Conservation (phyloP, 805 yeast species). For the Saturnispora bothae region DNA sequence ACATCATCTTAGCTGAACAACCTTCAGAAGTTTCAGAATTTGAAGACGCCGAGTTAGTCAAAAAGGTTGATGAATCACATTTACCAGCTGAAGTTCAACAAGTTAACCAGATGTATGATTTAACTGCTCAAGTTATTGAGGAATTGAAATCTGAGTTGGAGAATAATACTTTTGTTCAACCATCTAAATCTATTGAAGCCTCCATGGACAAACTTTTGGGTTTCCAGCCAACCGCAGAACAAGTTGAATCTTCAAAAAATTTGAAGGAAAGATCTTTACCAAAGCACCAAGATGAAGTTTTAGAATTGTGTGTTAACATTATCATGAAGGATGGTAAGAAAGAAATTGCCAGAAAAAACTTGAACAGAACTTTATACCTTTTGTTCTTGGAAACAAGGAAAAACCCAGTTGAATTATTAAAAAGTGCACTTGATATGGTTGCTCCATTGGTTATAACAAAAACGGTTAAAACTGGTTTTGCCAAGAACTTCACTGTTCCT, state of each 20-base stretch:
- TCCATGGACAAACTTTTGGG: slow-evolving; percentile 18
- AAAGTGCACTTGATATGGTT: slow-evolving; percentile 64
- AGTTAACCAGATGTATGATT: slow-evolving; percentile 23
- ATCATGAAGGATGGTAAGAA: slow-evolving; percentile 92
- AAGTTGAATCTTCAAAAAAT: slow-evolving; percentile 43
- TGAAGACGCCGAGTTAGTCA: slow-evolving; percentile 1
- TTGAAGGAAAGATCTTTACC: slow-evolving; percentile 50
- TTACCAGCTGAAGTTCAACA: slow-evolving; percentile 16
- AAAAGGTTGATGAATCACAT: slow-evolving; percentile 13
- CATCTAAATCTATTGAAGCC: slow-evolving; percentile 12
- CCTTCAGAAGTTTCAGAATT: slow-evolving; percentile 2
- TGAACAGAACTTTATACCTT: slow-evolving; percentile 71
- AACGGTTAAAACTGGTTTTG: slow-evolving; percentile 74
- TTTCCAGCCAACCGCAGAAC: slow-evolving; percentile 56
- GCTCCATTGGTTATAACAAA: slow-evolving; percentile 78
- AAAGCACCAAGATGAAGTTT: slow-evolving; percentile 50
- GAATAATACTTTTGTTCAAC: slow-evolving; percentile 17
- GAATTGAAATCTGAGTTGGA: slow-evolving; percentile 23
- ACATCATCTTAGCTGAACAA: slow-evolving; percentile 8
- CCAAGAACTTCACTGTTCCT: slow-evolving; percentile 74
- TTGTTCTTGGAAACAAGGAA: slow-evolving; percentile 60
- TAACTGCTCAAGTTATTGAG: slow-evolving; percentile 20
- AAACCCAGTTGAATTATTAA: slow-evolving; percentile 72
- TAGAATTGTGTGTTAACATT: slow-evolving; percentile 71
- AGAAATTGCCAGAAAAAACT: slow-evolving; percentile 59